Evolutionary conservation across 2,329 filamentous ascomycete genomes (phyloP).

Genomic region (Daldinia sp.): DNA sequence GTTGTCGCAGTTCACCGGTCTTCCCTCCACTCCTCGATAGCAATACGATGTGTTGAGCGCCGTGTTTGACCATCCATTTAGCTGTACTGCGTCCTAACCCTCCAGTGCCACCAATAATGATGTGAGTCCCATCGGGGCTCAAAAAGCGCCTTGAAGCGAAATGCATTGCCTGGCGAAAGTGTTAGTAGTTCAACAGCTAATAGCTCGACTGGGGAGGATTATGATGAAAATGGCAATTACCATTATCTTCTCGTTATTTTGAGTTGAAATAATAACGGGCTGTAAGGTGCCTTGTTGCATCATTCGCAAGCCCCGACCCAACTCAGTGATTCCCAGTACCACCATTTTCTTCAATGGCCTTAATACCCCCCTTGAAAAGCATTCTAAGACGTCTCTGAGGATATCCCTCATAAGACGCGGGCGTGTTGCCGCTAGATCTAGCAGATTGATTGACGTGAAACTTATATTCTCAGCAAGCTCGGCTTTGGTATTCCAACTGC

Average conservation of each 20-base stretch:
- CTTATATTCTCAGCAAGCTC: slow-evolving; percentile 31
- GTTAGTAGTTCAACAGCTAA: slow-evolving; percentile 3
- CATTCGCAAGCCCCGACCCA: slow-evolving; percentile 25
- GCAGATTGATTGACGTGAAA: slow-evolving; percentile 30
- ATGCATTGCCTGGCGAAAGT: slow-evolving; percentile 23
- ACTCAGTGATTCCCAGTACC: slow-evolving; percentile 17
- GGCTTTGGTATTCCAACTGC: slow-evolving; percentile 20
- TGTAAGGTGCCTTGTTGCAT: slow-evolving; percentile 31
- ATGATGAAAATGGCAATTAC: slow-evolving; percentile 13
- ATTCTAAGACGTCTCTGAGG: slow-evolving; percentile 21
- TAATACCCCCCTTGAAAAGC: slow-evolving; percentile 17
- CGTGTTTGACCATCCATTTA: slow-evolving; percentile 41
- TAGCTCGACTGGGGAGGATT: neutral
- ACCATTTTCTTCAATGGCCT: slow-evolving; percentile 28
- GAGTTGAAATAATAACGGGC: slow-evolving; percentile 25
- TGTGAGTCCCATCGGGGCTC: slow-evolving; percentile 41
- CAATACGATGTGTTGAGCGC: slow-evolving; percentile 45
- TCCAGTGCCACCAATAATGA: slow-evolving; percentile 47
- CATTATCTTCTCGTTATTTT: slow-evolving; percentile 24
- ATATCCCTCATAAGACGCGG: slow-evolving; percentile 35
- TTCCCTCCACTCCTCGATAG: slow-evolving; percentile 44
- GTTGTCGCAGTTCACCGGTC: slow-evolving; percentile 27
- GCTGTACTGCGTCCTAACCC: slow-evolving; percentile 40
- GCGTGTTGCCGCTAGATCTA: slow-evolving; percentile 25
- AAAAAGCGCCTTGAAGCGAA: slow-evolving; percentile 32